A percentile compares a stretch with the other conserved stretches of the same genome.
These are phyloP conservation scores for Scheffersomyces insectosa DNA, from an alignment of 1,139 yeast species.

Conservation along the genomic window DNA sequence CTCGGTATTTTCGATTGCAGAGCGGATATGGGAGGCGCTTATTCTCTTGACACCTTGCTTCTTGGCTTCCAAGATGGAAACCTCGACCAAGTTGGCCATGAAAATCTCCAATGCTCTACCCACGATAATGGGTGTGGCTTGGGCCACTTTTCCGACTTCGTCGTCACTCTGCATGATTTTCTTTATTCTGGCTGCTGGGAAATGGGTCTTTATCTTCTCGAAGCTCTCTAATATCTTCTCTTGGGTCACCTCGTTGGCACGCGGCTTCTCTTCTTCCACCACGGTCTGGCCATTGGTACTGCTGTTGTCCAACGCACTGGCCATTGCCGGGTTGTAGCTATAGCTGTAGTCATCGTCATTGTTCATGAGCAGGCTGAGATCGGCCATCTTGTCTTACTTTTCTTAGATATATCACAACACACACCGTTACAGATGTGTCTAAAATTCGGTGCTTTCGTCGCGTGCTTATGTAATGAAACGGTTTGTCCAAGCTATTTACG, in stretches of 20 bases:
- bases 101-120: slow-evolving; percentile 93
- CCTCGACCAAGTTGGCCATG: slow-evolving; percentile 86
- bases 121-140: slow-evolving; percentile 95
- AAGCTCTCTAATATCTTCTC: slow-evolving; percentile 34
- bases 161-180: slow-evolving; percentile 97
- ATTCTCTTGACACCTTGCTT: slow-evolving; percentile 78
- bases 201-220: slow-evolving; percentile 79
- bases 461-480: slow-evolving; percentile 5
- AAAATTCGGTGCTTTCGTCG: not conserved
- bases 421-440: not conserved
- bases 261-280: not conserved
- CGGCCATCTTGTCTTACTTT: slow-evolving; percentile 10
- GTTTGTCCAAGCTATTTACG: not conserved
- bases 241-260: slow-evolving; percentile 18
- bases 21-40: slow-evolving; percentile 77
- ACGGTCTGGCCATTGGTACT: slow-evolving; percentile 1
- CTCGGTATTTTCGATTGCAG: slow-evolving; percentile 83
- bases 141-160: slow-evolving; percentile 97
- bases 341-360: slow-evolving; percentile 20
- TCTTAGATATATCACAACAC: not conserved
- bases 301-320: not conserved
- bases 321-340: slow-evolving; percentile 7
- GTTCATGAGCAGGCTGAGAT: slow-evolving; percentile 18
- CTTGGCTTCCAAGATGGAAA: slow-evolving; percentile 77
- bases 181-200: slow-evolving; percentile 96